Conservation (phyloP, 1,284 basidiomycete genomes). For the Melampsora americana region DNA sequence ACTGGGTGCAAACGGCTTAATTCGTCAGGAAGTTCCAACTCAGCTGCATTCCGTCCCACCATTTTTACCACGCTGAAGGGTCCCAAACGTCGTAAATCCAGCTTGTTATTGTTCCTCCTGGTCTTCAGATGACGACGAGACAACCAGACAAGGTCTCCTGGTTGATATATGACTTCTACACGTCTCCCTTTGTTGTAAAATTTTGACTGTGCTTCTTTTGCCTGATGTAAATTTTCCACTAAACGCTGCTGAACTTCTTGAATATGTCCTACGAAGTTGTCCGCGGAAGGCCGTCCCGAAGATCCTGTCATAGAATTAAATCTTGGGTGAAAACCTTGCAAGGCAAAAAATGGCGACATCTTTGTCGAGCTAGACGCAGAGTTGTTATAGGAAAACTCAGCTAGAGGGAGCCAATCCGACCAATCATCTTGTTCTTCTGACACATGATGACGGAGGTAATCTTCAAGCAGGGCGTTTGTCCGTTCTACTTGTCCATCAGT, state of each 20-base stretch:
- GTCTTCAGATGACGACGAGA: constrained; percentile 5
- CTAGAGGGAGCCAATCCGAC: too few species aligned
- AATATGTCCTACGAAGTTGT: neutral
- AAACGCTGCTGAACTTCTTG: neutral
- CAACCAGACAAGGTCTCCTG: too few species aligned
- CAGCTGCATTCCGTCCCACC: too few species aligned
- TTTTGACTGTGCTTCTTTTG: neutral
- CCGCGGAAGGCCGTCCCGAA: neutral
- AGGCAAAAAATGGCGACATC: constrained; percentile 16
- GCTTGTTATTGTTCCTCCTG: constrained; percentile 2
- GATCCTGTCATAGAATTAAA: constrained; percentile 1
- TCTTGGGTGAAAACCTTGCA: too few species aligned
- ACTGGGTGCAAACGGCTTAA: too few species aligned
- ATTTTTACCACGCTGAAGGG: constrained; percentile 1
- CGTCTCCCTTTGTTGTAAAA: neutral
- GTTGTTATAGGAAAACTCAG: constrained; percentile 33
- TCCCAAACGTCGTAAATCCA: constrained; percentile 8
- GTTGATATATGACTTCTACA: neutral
- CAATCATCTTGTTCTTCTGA: constrained; percentile 3
- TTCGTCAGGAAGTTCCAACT: too few species aligned
- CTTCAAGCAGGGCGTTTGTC: neutral
- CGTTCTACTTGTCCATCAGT: too few species aligned
- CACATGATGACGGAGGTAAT: constrained; percentile 19
- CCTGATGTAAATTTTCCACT: neutral
- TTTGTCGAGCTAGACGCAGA: constrained; percentile 2